Conservation (phyloP, 1,139 yeast species). For the Candida dubliniensis region DNA sequence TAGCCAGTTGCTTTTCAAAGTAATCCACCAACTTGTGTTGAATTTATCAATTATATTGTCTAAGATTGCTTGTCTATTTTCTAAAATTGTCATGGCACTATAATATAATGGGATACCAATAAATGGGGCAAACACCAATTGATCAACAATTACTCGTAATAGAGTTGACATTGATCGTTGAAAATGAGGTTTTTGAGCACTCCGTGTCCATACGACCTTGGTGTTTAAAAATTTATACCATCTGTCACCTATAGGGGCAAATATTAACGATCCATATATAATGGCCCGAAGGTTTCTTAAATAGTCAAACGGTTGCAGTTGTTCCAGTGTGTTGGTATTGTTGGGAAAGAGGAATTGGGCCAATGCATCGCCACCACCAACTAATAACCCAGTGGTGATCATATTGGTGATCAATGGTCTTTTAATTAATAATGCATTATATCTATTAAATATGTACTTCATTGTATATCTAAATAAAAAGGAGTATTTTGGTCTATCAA, state of each 20-base stretch:
- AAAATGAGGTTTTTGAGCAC: background rate
- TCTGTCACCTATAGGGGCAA: slow-evolving; percentile 44
- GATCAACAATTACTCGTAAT: slow-evolving; percentile 67
- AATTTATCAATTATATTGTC: slow-evolving; percentile 40
- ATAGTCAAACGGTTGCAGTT: slow-evolving; percentile 27
- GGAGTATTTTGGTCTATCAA: background rate
- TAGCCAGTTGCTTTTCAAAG: slow-evolving; percentile 70
- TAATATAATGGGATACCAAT: slow-evolving; percentile 68
- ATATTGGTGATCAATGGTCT: slow-evolving; percentile 40
- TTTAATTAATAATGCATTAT: slow-evolving; percentile 29
- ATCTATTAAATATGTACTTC: slow-evolving; percentile 20
- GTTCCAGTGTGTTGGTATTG: slow-evolving; percentile 6
- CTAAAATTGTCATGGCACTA: slow-evolving; percentile 65
- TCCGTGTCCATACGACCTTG: slow-evolving; percentile 16
- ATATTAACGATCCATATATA: slow-evolving; percentile 36
- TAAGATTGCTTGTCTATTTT: slow-evolving; percentile 30
- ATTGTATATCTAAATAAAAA: slow-evolving; percentile 1
- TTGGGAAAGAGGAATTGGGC: slow-evolving; percentile 37
- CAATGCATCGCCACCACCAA: slow-evolving; percentile 42
- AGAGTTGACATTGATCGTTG: slow-evolving; percentile 24
- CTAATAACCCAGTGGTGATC: slow-evolving; percentile 39
- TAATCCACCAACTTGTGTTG: slow-evolving; percentile 53
- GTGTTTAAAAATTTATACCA: slow-evolving; percentile 38
- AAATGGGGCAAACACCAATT: slow-evolving; percentile 73
- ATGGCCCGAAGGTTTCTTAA: slow-evolving; percentile 35